phyloP scores from a whole-genome alignment of 352 stramenopile genomes.

The Globisporangium paddicum region DNA sequence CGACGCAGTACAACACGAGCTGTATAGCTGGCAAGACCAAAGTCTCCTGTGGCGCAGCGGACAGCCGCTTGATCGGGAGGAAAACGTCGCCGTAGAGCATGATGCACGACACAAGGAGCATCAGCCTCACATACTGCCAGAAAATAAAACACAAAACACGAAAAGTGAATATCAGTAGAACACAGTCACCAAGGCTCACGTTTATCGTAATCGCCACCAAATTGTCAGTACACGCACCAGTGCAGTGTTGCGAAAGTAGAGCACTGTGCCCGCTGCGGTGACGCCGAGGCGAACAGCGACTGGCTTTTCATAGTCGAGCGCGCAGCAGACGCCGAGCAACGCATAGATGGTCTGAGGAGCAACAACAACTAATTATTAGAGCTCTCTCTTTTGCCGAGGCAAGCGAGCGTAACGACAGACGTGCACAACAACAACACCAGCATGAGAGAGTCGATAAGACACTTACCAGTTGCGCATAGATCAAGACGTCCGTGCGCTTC shows the following conservation, averaged over 20 bases:
- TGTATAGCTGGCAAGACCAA: constrained; percentile 13
- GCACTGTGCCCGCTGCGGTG: constrained; percentile 19
- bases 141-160: neutral
- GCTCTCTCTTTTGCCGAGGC: neutral
- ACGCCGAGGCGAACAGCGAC: constrained; percentile 36
- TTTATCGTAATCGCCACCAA: neutral
- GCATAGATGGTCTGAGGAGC: constrained; percentile 18
- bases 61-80: constrained; percentile 26
- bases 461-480: constrained; percentile 48
- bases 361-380: neutral
- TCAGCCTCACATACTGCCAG: constrained; percentile 49
- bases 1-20: constrained; percentile 32
- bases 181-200: neutral
- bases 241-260: constrained; percentile 63
- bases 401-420: neutral
- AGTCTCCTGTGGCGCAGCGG: constrained; percentile 5
- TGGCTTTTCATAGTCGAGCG: constrained; percentile 53
- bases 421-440: neutral
- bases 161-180: neutral
- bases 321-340: constrained; percentile 28
- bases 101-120: constrained; percentile 48
- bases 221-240: constrained; percentile 25
- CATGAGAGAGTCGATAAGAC: neutral
- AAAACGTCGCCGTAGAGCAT: constrained; percentile 58
- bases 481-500: constrained; percentile 25